Conservation (phyloP, 164 flowering plant species). For the Magnolia officinalis region DNA sequence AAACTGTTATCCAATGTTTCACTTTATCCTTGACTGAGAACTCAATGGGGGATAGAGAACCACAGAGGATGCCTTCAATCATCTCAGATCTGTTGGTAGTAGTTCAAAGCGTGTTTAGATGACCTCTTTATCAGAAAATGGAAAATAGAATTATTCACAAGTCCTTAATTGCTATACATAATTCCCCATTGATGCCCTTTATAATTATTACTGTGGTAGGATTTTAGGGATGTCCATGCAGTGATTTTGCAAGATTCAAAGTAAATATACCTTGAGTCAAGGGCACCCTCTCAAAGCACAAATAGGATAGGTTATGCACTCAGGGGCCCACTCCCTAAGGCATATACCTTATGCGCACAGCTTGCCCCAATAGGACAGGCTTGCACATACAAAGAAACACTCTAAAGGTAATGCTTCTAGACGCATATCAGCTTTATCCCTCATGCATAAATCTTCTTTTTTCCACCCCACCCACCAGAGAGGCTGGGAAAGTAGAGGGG, state of each 20-base stretch:
- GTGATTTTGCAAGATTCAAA: neutral
- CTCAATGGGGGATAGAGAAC: conserved; percentile 60
- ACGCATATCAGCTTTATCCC: too few relatives aligned
- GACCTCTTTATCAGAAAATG: neutral
- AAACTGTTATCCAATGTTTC: conserved; percentile 62
- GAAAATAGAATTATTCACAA: neutral
- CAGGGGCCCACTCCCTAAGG: neutral
- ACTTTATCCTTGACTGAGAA: conserved; percentile 59
- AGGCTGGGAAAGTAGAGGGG: too few relatives aligned
- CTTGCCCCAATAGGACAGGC: neutral
- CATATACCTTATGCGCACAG: neutral
- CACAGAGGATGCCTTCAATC: conserved; percentile 63
- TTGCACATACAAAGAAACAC: neutral
- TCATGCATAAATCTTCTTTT: too few relatives aligned
- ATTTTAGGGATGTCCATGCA: neutral
- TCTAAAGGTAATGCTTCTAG: neutral
- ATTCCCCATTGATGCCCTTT: neutral
- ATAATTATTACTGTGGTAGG: neutral
- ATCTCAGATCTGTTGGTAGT: conserved; percentile 68
- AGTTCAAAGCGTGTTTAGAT: conserved; percentile 1
- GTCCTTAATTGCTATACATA: neutral
- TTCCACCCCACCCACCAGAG: too few relatives aligned
- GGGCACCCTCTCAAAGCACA: neutral
- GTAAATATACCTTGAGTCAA: neutral
- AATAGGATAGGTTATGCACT: neutral